Conservation (phyloP, 371 early-diverging fungal species). For the Umbelopsis sp. region DNA sequence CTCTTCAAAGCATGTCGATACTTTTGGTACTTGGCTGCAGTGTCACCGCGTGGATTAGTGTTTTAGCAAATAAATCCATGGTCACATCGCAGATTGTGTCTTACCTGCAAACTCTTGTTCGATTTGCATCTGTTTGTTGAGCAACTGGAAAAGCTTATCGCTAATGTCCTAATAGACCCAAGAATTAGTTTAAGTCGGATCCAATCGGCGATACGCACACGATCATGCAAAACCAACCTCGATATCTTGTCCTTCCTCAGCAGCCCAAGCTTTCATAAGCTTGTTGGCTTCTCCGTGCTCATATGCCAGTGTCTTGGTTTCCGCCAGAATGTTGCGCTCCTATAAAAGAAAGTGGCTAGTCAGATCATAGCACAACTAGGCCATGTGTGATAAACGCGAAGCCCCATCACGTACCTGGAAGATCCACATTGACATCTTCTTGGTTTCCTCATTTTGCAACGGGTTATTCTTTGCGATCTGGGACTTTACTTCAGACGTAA, state of each 20-base stretch:
- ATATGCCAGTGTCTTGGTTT: constrained; percentile 32
- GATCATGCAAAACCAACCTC: constrained; percentile 20
- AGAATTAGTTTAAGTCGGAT: neutral
- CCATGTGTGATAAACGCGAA: neutral
- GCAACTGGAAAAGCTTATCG: constrained; percentile 27
- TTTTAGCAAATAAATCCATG: no score
- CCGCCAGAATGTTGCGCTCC: constrained; percentile 39
- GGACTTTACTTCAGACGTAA: constrained; percentile 38
- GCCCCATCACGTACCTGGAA: constrained; percentile 22
- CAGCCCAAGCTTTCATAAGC: constrained; percentile 35
- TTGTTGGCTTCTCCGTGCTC: constrained; percentile 41
- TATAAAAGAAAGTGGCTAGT: neutral
- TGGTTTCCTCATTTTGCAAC: constrained; percentile 41
- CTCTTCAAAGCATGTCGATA: constrained; percentile 39
- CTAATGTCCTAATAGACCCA: constrained; percentile 37
- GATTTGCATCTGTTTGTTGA: constrained; percentile 39
- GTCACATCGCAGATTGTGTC: neutral
- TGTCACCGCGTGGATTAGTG: no score
- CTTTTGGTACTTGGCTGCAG: constrained; percentile 23
- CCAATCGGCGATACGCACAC: neutral
- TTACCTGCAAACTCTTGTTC: constrained; percentile 41
- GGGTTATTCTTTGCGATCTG: constrained; percentile 45
- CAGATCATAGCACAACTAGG: neutral
- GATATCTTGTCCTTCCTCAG: constrained; percentile 31
- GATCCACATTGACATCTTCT: constrained; percentile 45